Conservation (phyloP, 164 flowering plant genomes). For the Aristolochia fimbriata region DNA sequence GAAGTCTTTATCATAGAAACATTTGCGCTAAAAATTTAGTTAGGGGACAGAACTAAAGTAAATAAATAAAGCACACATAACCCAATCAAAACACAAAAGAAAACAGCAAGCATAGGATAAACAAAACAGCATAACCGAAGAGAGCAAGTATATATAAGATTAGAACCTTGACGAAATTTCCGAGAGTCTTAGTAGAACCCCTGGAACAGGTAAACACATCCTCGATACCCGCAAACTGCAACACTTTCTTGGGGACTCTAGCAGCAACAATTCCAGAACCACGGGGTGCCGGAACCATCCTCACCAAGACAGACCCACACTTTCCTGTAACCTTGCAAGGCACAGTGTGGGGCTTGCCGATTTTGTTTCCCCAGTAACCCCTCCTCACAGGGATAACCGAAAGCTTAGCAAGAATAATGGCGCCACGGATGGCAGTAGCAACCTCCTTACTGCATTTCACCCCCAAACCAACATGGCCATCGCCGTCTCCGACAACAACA, state of each 20-base stretch:
- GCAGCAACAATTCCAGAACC: slow-evolving; percentile 83
- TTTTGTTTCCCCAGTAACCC: slow-evolving; percentile 82
- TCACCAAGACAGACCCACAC: slow-evolving; percentile 73
- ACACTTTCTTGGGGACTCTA: slow-evolving; percentile 82
- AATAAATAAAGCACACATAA: no score
- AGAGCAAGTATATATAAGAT: no score
- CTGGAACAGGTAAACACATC: slow-evolving; percentile 74
- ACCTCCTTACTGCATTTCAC: slow-evolving; percentile 78
- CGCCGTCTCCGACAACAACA: slow-evolving; percentile 30
- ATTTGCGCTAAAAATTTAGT: no score
- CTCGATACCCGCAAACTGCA: slow-evolving; percentile 81
- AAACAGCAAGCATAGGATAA: no score
- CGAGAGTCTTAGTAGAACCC: slow-evolving; percentile 67
- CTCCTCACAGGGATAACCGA: slow-evolving; percentile 66
- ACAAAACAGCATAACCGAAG: no score
- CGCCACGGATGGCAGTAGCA: slow-evolving; percentile 71
- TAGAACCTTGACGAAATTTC: no score
- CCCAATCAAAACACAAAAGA: no score
- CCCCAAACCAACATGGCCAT: slow-evolving; percentile 75
- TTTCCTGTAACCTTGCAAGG: slow-evolving; percentile 84
- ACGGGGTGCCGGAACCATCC: slow-evolving; percentile 77
- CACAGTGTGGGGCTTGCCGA: slow-evolving; percentile 74
- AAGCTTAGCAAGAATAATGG: slow-evolving; percentile 62
- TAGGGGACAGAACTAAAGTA: no score
- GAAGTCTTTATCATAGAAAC: no score